These are phyloP conservation scores for Chaetomium globosum DNA, from an alignment of 2,329 filamentous ascomycete species.

Conservation along the genomic window DNA sequence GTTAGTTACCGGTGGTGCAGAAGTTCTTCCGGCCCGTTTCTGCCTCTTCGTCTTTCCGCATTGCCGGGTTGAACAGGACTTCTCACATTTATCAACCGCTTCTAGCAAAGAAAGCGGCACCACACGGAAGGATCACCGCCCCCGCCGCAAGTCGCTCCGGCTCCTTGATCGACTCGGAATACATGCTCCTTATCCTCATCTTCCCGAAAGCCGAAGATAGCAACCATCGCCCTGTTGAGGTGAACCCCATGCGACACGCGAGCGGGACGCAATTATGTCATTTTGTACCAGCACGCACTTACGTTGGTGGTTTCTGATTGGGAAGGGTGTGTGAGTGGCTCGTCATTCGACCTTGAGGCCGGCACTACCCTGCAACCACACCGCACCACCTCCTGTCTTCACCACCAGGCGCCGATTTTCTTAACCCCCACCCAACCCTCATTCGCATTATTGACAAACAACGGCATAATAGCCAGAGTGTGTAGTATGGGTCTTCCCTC, in stretches of 20 bases:
- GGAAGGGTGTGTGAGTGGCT: slow-evolving; percentile 17
- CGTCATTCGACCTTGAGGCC: slow-evolving; percentile 24
- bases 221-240: slow-evolving; percentile 2
- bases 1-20: background rate
- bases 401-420: slow-evolving; percentile 12
- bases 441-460: background rate
- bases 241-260: slow-evolving; percentile 14
- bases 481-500: background rate
- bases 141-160: background rate
- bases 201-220: slow-evolving; percentile 10
- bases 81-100: slow-evolving; percentile 2
- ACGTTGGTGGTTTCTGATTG: slow-evolving; percentile 23
- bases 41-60: background rate
- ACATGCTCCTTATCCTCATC: background rate
- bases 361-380: slow-evolving; percentile 25
- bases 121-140: slow-evolving; percentile 9
- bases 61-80: background rate
- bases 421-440: background rate
- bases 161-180: slow-evolving; percentile 3
- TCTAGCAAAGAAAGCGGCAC: background rate
- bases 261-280: slow-evolving; percentile 31
- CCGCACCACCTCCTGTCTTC: slow-evolving; percentile 14
- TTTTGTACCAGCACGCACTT: slow-evolving; percentile 16
- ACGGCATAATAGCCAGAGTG: background rate
- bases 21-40: background rate